phyloP scores from a whole-genome alignment of 495 filamentous ascomycete genomes.

The Aspergillus kassunensis region DNA sequence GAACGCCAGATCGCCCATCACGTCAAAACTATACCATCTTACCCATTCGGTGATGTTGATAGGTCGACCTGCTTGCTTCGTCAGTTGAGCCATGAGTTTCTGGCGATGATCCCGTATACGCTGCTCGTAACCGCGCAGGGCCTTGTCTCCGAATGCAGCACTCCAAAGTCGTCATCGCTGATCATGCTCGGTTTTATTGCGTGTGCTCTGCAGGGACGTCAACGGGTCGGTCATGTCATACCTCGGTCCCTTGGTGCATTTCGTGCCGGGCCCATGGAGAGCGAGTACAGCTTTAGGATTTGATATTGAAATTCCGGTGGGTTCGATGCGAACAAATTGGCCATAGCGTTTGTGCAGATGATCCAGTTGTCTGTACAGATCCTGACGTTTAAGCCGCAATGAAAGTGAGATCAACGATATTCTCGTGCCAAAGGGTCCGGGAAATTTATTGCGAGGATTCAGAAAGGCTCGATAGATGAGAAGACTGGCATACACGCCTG shows the following conservation, averaged over 20 bases:
- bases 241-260: slow-evolving; percentile 25
- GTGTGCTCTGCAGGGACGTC: slow-evolving; percentile 24
- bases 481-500: neutral
- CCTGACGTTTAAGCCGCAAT: no score
- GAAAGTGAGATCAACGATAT: no score
- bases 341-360: slow-evolving; percentile 37
- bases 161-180: slow-evolving; percentile 34
- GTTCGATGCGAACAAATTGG: slow-evolving; percentile 34
- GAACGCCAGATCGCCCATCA: slow-evolving; percentile 41
- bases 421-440: neutral
- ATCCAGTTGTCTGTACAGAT: slow-evolving; percentile 7
- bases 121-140: slow-evolving; percentile 24
- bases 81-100: slow-evolving; percentile 7
- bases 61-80: neutral
- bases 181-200: slow-evolving; percentile 24
- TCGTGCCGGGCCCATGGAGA: slow-evolving; percentile 17
- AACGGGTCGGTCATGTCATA: slow-evolving; percentile 27
- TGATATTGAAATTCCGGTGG: slow-evolving; percentile 34
- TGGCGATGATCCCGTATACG: slow-evolving; percentile 14
- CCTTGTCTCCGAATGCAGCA: slow-evolving; percentile 24
- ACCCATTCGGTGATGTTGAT: slow-evolving; percentile 32
- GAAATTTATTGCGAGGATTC: neutral
- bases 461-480: neutral
- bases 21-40: slow-evolving; percentile 31
- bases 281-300: slow-evolving; percentile 21